Evolutionary conservation across 495 filamentous ascomycete genomes (phyloP).

Genomic region (Letharia columbiana): DNA sequence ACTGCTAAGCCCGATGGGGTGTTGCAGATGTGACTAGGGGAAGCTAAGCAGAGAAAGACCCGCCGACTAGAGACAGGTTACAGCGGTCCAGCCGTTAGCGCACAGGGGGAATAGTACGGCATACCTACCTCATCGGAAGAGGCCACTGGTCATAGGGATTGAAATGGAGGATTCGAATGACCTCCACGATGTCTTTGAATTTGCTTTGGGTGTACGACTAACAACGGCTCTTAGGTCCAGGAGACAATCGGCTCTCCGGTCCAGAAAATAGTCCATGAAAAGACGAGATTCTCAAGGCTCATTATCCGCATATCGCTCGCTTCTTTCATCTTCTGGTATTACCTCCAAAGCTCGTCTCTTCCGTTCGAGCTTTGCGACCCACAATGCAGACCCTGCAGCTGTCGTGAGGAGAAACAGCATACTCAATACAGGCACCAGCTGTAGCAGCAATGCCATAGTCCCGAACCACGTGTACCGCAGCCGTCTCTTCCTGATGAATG

Average conservation of each 20-base stretch:
- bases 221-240: too few relatives aligned
- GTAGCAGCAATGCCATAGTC: constrained; percentile 50
- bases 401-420: constrained; percentile 63
- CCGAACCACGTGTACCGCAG: constrained; percentile 60
- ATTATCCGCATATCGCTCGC: constrained; percentile 20
- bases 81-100: neutral
- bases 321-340: neutral
- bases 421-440: constrained; percentile 53
- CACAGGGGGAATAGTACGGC: too few relatives aligned
- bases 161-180: neutral
- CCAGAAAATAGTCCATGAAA: neutral
- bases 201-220: neutral
- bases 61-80: too few relatives aligned
- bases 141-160: neutral
- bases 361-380: constrained; percentile 51
- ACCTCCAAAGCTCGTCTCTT: constrained; percentile 14
- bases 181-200: neutral
- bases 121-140: neutral
- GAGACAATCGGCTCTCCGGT: neutral
- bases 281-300: constrained; percentile 10
- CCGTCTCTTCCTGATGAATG: constrained; percentile 42
- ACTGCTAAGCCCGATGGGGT: too few relatives aligned
- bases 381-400: constrained; percentile 53
- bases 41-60: too few relatives aligned
- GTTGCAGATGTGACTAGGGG: too few relatives aligned